Base-by-base conservation (phyloP, 179 eudicot species). In the Camellia oleifera region DNA sequence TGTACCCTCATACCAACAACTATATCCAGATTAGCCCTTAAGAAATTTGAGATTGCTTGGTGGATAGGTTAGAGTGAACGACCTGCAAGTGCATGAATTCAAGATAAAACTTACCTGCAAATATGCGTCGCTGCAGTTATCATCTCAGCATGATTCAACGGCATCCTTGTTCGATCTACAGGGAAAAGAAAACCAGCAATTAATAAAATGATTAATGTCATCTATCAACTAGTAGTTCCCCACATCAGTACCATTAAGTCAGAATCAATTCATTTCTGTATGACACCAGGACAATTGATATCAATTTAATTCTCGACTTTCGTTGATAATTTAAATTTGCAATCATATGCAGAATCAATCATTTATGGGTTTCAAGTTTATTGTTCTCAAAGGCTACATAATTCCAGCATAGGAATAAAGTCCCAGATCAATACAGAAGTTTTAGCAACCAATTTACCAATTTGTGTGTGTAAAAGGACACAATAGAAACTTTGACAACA, bases 151-250 rank as follows among this genome's bases (percentile, higher is more conserved):
- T 95, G 97, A 77, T 84, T 85, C 84, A 95, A 79, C 4, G 87
- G 87, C 92, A 95, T 77, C 82, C 91, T 88, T 48, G 95, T 80
- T 44, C 91, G 89, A 85, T 95, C 98, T 95, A 90, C 75, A 77
- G 63, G 63, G 17, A 72, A 65, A 74, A 72, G 26, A 65, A 69
- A 42, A 69, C 50, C 20, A 26, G 12, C 6, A 6, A 40, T 5
- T 14, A 73, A 54, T 32, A 23, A 74, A 6, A 74, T 57, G 48
- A 58, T 60, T 32, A 32, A 68, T 42, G 42, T 11, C 65, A 57
- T 50, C 63, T 0, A 11, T 40, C 18, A 58, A 75, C 68, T 60
- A 61, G 68, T 69, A 58, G n/a, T 58, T 58, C 62, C 15, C n/a
- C 4, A 15, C 15, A 46, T 69, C 0, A 8, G 4, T 52, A 69